These are phyloP conservation scores for Epichloe amarillans DNA, from an alignment of 2,329 filamentous ascomycete species.

Conservation along the genomic window DNA sequence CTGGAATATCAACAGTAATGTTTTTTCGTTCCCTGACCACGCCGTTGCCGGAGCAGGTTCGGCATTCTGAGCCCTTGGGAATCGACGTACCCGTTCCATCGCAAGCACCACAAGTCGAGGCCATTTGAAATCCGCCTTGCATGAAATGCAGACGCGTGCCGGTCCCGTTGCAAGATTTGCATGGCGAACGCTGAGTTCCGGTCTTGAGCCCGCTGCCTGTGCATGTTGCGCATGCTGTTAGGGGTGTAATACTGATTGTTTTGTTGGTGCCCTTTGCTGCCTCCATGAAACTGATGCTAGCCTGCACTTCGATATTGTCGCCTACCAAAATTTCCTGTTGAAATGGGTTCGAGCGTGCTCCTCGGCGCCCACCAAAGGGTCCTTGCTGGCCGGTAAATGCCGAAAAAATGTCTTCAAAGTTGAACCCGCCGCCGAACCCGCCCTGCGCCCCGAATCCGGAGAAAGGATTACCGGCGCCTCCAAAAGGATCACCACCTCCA, in stretches of 20 bases:
- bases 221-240: slow-evolving; percentile 73
- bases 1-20: slow-evolving; percentile 82
- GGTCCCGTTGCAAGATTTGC: slow-evolving; percentile 71
- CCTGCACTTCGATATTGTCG: slow-evolving; percentile 89
- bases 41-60: slow-evolving; percentile 66
- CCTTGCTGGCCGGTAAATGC: slow-evolving; percentile 55
- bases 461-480: slow-evolving; percentile 52
- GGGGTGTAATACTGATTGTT: slow-evolving; percentile 73
- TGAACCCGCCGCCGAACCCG: slow-evolving; percentile 72
- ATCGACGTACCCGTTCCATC: slow-evolving; percentile 64
- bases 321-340: slow-evolving; percentile 74
- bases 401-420: slow-evolving; percentile 90
- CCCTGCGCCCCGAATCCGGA: slow-evolving; percentile 36
- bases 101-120: slow-evolving; percentile 72
- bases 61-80: slow-evolving; percentile 70
- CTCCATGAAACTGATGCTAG: slow-evolving; percentile 89
- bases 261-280: slow-evolving; percentile 84
- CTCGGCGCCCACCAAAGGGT: slow-evolving; percentile 39
- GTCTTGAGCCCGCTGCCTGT: slow-evolving; percentile 72
- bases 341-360: slow-evolving; percentile 51
- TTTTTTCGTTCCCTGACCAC: slow-evolving; percentile 74
- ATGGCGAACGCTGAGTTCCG: slow-evolving; percentile 59
- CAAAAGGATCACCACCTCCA: slow-evolving; percentile 47
- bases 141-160: slow-evolving; percentile 80
- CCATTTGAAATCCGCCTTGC: slow-evolving; percentile 92